Percentiles rank a stretch among this genome's conserved stretches.
Evolutionary conservation across 2,329 filamentous ascomycete genomes (phyloP).

Genomic region (Colletotrichum lindemuthianum): DNA sequence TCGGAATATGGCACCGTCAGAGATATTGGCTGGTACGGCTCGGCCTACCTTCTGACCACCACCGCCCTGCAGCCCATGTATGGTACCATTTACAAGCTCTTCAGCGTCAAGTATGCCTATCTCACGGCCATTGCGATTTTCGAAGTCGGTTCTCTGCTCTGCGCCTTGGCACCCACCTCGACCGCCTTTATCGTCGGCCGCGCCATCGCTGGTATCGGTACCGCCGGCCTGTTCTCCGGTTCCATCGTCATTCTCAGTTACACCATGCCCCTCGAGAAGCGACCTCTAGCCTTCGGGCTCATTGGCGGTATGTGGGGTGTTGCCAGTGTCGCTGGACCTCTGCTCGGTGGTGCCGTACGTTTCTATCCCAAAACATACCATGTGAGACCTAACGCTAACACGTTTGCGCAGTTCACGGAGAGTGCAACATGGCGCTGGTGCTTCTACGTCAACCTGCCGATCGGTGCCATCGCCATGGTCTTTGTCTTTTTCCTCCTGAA

Average conservation of each 20-base stretch:
- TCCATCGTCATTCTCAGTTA: slow-evolving; percentile 59
- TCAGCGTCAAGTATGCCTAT: slow-evolving; percentile 59
- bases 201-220: slow-evolving; percentile 62
- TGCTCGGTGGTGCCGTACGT: slow-evolving; percentile 55
- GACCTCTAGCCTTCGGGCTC: slow-evolving; percentile 64
- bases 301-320: slow-evolving; percentile 67
- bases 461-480: slow-evolving; percentile 57
- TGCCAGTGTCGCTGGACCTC: slow-evolving; percentile 60
- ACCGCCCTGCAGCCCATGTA: slow-evolving; percentile 61
- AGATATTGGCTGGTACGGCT: slow-evolving; percentile 65
- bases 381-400: too few species aligned
- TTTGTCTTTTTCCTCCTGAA: slow-evolving; percentile 57
- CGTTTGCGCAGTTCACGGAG: slow-evolving; percentile 51
- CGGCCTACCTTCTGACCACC: slow-evolving; percentile 59
- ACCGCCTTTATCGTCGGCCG: slow-evolving; percentile 62
- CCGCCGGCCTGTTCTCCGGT: slow-evolving; percentile 61
- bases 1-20: slow-evolving; percentile 54
- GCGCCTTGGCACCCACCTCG: slow-evolving; percentile 56
- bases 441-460: slow-evolving; percentile 58
- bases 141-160: slow-evolving; percentile 55
- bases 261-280: slow-evolving; percentile 62
- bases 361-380: too few species aligned
- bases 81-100: slow-evolving; percentile 60
- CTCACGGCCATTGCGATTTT: slow-evolving; percentile 55
- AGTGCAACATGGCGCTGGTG: slow-evolving; percentile 63